phyloP scores from a whole-genome alignment of 306 rosid genomes.

The Gillenia trifoliata region DNA sequence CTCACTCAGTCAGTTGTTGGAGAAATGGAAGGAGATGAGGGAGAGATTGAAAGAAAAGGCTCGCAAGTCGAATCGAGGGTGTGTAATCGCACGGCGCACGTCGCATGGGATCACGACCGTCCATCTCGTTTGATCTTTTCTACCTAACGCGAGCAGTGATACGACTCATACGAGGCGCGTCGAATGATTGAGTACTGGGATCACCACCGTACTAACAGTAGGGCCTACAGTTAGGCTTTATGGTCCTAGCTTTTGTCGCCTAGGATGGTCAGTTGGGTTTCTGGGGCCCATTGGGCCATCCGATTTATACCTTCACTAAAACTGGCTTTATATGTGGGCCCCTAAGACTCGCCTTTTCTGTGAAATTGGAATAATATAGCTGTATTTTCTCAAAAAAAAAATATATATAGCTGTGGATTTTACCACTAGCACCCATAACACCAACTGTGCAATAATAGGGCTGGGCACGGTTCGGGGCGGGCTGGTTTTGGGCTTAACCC shows the following conservation, averaged over 20 bases:
- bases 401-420: neutral
- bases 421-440: neutral
- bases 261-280: neutral
- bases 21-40: neutral
- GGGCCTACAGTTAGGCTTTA: neutral
- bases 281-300: neutral
- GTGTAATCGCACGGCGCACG: neutral
- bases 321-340: neutral
- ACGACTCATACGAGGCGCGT: neutral
- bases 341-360: neutral
- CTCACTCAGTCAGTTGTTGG: slow-evolving; percentile 4
- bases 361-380: neutral
- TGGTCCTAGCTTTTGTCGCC: neutral
- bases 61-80: neutral
- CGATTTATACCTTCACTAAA: neutral
- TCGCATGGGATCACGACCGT: neutral
- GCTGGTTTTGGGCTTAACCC: too few species aligned
- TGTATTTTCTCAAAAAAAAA: too few species aligned
- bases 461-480: too few species aligned
- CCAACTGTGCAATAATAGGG: neutral
- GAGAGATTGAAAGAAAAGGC: neutral
- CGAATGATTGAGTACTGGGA: too few species aligned
- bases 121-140: neutral
- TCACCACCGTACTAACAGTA: neutral
- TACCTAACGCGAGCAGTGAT: neutral